phyloP scores from a whole-genome alignment of 257 asterid genomes.

The Marsdenia floribunda region DNA sequence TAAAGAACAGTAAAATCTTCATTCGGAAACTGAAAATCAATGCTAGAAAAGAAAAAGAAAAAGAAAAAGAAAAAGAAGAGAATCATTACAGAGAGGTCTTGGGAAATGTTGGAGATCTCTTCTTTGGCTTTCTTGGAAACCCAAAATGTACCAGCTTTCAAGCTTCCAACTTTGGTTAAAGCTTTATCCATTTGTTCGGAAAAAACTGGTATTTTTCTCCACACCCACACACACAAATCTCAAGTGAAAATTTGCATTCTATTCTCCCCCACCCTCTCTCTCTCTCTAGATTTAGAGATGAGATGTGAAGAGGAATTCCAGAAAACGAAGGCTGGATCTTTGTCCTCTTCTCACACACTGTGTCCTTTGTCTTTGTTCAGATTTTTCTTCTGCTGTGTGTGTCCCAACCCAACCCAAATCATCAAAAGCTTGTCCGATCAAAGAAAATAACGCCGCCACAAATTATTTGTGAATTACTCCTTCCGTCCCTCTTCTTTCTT shows the following conservation, averaged over 20 bases:
- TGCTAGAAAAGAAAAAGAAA: not conserved
- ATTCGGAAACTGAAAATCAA: not conserved
- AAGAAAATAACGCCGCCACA: conserved; percentile 36
- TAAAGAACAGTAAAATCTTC: too few relatives aligned
- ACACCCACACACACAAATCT: not conserved
- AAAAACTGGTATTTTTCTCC: not conserved
- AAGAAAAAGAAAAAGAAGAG: not conserved
- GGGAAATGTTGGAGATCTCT: conserved; percentile 86
- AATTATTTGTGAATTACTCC: not conserved
- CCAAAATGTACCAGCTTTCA: conserved; percentile 82
- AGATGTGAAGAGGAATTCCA: not conserved
- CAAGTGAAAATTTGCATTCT: not conserved
- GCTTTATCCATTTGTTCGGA: conserved; percentile 68
- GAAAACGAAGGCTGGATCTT: not conserved
- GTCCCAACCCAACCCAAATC: conserved; percentile 37
- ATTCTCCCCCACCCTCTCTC: not conserved
- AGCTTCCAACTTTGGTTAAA: conserved; percentile 71
- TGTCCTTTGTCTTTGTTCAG: not conserved
- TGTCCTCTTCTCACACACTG: not conserved
- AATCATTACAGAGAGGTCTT: conserved; percentile 63
- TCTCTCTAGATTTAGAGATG: not conserved
- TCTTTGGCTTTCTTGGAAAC: conserved; percentile 90
- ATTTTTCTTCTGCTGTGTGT: conserved; percentile 11
- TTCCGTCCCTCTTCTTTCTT: too few relatives aligned
- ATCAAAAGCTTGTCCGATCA: conserved; percentile 24